phyloP scores from a whole-genome alignment of 345 rosid species.

The Dovyalis caffra region DNA sequence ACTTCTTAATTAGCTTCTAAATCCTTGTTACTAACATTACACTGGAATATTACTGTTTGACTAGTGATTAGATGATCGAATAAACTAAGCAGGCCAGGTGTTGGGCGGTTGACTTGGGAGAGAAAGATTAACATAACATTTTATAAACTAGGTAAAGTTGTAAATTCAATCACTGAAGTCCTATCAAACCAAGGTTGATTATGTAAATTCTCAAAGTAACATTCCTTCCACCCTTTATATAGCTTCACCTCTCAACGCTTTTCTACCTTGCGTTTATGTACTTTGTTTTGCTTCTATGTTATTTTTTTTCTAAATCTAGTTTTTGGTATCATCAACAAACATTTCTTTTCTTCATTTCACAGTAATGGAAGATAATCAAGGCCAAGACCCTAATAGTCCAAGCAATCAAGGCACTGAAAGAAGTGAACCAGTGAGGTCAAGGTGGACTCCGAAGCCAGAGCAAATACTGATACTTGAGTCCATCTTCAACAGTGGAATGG shows the following conservation, averaged over 20 bases:
- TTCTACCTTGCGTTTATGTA: conserved; percentile 34
- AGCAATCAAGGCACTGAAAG: conserved; percentile 39
- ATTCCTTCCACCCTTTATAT: conserved; percentile 40
- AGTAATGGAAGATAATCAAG: conserved; percentile 67
- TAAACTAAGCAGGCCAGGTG: conserved; percentile 4
- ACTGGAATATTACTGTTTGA: too few species aligned
- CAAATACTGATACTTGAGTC: conserved; percentile 98
- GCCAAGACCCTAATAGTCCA: conserved; percentile 45
- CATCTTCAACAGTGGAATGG: conserved; percentile 98
- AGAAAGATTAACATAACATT: not conserved
- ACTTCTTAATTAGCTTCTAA: too few species aligned
- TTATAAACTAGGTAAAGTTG: conserved; percentile 2
- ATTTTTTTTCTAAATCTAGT: conserved; percentile 25
- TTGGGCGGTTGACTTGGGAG: conserved; percentile 14
- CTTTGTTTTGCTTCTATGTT: conserved; percentile 18
- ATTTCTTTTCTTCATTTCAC: conserved; percentile 12
- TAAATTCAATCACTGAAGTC: conserved; percentile 11
- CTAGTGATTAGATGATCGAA: too few species aligned
- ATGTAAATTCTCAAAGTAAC: conserved; percentile 38
- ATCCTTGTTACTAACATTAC: too few species aligned
- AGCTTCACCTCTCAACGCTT: conserved; percentile 25
- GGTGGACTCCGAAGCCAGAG: conserved; percentile 99
- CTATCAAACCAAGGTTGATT: conserved; percentile 28
- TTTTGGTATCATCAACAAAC: conserved; percentile 31
- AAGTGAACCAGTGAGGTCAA: conserved; percentile 76